phyloP scores from a whole-genome alignment of 306 rosid genomes.

The Ceratonia siliqua region DNA sequence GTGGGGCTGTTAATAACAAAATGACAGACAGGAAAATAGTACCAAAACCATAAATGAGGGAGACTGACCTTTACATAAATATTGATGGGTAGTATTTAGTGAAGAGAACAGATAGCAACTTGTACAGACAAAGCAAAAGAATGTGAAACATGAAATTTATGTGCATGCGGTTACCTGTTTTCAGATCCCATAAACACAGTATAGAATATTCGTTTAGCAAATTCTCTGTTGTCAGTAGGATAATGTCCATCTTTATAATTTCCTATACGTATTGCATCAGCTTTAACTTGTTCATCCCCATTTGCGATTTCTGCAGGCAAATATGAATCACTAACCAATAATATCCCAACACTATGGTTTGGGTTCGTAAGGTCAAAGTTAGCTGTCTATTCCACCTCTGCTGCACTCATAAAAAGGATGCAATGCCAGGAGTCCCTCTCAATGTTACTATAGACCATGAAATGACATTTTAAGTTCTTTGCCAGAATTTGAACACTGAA shows the following conservation, averaged over 20 bases:
- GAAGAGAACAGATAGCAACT: slow-evolving; percentile 23
- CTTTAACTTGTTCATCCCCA: slow-evolving; percentile 91
- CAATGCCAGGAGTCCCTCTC: neutral
- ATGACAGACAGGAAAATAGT: neutral
- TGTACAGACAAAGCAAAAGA: neutral
- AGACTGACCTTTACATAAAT: neutral
- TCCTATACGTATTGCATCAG: slow-evolving; percentile 89
- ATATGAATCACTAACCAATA: slow-evolving; percentile 30
- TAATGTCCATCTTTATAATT: slow-evolving; percentile 78
- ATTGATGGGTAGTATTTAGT: neutral
- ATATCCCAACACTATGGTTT: slow-evolving; percentile 1
- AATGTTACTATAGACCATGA: neutral
- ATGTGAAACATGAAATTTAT: slow-evolving; percentile 11
- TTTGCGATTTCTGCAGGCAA: slow-evolving; percentile 71
- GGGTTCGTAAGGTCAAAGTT: slow-evolving; percentile 14
- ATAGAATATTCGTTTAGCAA: slow-evolving; percentile 83
- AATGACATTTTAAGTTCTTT: slow-evolving; percentile 21
- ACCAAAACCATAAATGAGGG: slow-evolving; percentile 3
- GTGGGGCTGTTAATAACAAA: neutral
- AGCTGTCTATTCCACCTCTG: slow-evolving; percentile 8
- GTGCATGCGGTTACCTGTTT: slow-evolving; percentile 60
- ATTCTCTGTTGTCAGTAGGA: slow-evolving; percentile 91
- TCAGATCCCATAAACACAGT: slow-evolving; percentile 96
- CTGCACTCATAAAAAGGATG: neutral
- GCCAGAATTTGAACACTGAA: slow-evolving; percentile 13